Percentiles rank a stretch among this genome's conserved stretches.
These are phyloP conservation scores for Mycena epipterygia DNA, from an alignment of 768 basidiomycete species.

Conservation along the genomic window DNA sequence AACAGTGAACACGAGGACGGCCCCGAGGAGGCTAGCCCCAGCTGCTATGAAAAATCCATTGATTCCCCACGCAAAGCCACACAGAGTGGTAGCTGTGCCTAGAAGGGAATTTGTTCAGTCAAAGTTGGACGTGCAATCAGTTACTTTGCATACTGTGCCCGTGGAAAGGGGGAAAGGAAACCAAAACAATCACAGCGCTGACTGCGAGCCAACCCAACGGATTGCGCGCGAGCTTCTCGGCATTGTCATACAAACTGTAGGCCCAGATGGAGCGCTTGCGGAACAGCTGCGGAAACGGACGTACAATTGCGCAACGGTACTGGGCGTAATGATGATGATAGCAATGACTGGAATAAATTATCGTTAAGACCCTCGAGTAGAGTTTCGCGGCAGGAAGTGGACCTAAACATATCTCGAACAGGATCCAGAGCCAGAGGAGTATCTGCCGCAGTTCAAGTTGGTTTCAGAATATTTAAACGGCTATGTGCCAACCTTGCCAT, in stretches of 20 bases:
- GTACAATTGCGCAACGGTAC: constrained; percentile 72
- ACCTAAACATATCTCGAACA: constrained; percentile 69
- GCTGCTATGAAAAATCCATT: constrained; percentile 79
- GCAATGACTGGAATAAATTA: constrained; percentile 52
- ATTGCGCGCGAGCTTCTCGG: constrained; percentile 70
- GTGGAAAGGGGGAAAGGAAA: constrained; percentile 72
- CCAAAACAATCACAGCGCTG: constrained; percentile 53
- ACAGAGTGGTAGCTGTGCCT: constrained; percentile 72
- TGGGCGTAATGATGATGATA: constrained; percentile 68
- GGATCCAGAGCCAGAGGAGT: constrained; percentile 67
- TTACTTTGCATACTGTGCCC: constrained; percentile 60
- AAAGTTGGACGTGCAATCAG: neutral
- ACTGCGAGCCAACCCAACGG: constrained; percentile 76
- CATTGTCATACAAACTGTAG: constrained; percentile 69
- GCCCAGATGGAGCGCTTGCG: neutral
- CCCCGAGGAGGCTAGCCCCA: constrained; percentile 71
- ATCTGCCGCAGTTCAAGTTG: constrained; percentile 52
- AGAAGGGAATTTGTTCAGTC: neutral
- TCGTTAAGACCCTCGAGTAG: neutral
- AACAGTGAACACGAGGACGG: constrained; percentile 70
- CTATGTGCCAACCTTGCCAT: constrained; percentile 65
- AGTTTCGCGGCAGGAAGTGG: neutral
- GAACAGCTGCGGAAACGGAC: neutral
- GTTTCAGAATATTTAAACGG: constrained; percentile 21
- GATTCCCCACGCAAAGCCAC: constrained; percentile 89